phyloP scores from a whole-genome alignment of 1,284 basidiomycete species.

The Schizophyllum commune region DNA sequence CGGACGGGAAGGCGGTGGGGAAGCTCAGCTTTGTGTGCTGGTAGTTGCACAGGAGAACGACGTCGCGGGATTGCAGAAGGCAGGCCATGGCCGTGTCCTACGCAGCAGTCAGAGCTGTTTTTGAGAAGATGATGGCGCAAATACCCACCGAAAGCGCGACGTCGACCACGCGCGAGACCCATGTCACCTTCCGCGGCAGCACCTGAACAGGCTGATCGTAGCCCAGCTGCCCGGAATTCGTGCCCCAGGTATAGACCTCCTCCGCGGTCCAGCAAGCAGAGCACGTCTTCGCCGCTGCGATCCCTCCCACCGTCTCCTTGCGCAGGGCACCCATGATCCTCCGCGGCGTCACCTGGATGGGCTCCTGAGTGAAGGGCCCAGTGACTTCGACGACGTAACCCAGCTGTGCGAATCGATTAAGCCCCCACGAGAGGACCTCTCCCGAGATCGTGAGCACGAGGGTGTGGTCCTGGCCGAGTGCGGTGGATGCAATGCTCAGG shows the following conservation, averaged over 20 bases:
- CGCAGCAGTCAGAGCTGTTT: conserved; percentile 10
- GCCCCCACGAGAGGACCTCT: conserved; percentile 86
- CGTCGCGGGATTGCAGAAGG: conserved; percentile 67
- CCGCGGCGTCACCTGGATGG: conserved; percentile 71
- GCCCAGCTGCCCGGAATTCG: conserved; percentile 92
- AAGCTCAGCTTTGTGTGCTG: conserved; percentile 73
- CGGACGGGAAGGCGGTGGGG: conserved; percentile 60
- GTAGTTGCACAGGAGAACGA: conserved; percentile 80
- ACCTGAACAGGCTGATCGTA: conserved; percentile 81
- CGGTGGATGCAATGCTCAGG: conserved; percentile 46
- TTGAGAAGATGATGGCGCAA: conserved; percentile 1
- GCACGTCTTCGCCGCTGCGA: conserved; percentile 83
- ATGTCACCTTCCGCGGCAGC: conserved; percentile 78
- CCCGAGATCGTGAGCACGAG: conserved; percentile 77
- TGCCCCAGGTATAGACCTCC: conserved; percentile 96
- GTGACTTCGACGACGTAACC: conserved; percentile 77
- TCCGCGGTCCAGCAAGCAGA: conserved; percentile 85
- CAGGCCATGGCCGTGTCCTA: conserved; percentile 83
- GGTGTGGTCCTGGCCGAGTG: conserved; percentile 92
- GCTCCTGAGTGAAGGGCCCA: conserved; percentile 33
- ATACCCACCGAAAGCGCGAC: conserved; percentile 66
- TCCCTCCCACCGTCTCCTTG: conserved; percentile 74
- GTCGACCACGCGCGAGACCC: conserved; percentile 61
- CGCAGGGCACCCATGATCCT: conserved; percentile 74
- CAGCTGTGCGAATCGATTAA: conserved; percentile 82